phyloP scores from a whole-genome alignment of 176 grass and related monocot species.

The bread wheat (Triticum aestivum) region DNA sequence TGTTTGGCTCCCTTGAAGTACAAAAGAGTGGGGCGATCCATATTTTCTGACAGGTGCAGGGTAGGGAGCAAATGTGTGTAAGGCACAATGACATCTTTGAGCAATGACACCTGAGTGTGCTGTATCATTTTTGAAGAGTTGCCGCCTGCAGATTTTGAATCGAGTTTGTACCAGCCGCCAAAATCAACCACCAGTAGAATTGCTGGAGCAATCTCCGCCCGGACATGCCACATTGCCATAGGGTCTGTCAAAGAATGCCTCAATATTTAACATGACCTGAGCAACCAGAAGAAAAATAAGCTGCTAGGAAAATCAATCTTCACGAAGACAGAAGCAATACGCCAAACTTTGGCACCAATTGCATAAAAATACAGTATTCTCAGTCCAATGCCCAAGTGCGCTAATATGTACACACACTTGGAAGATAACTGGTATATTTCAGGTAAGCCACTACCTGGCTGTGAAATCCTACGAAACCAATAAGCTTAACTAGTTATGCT shows the following conservation, averaged over 20 bases:
- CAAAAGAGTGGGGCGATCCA: slow-evolving; percentile 55
- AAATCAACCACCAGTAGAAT: slow-evolving; percentile 98
- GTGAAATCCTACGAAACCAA: background rate
- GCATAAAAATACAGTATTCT: no score
- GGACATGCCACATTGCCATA: slow-evolving; percentile 94
- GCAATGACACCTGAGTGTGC: slow-evolving; percentile 81
- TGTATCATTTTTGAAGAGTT: slow-evolving; percentile 66
- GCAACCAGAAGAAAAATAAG: slow-evolving; percentile 65
- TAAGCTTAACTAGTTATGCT: background rate
- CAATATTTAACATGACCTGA: slow-evolving; percentile 83
- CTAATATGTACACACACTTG: no score
- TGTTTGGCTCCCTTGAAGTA: slow-evolving; percentile 97
- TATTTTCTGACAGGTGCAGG: slow-evolving; percentile 53
- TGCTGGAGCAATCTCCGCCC: slow-evolving; percentile 67
- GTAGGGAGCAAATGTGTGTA: slow-evolving; percentile 91
- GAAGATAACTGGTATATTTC: background rate
- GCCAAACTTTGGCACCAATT: no score
- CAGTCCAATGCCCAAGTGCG: no score
- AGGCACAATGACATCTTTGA: slow-evolving; percentile 95
- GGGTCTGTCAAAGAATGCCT: slow-evolving; percentile 93
- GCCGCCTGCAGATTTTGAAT: slow-evolving; percentile 52
- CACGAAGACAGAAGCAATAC: no score
- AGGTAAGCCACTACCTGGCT: background rate
- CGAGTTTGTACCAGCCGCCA: slow-evolving; percentile 86
- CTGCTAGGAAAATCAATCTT: background rate